Conservation (phyloP, 2,329 filamentous ascomycete species). For the Epichloe glyceriae region DNA sequence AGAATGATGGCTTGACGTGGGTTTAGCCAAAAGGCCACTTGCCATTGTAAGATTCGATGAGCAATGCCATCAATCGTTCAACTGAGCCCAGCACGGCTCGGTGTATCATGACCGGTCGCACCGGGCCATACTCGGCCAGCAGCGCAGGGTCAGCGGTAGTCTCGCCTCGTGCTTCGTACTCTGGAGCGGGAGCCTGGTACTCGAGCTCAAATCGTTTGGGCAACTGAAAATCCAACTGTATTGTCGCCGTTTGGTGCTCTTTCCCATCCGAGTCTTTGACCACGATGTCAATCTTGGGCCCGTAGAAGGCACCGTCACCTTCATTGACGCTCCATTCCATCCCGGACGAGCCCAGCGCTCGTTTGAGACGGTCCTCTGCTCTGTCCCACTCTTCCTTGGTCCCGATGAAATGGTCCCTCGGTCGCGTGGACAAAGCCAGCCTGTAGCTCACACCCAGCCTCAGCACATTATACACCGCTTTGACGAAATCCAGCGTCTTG, state of each 20-base stretch:
- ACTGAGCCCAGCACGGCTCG: slow-evolving; percentile 74
- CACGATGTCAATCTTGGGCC: slow-evolving; percentile 83
- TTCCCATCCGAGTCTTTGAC: slow-evolving; percentile 69
- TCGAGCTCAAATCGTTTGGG: slow-evolving; percentile 68
- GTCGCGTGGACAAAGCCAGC: slow-evolving; percentile 66
- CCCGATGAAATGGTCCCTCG: slow-evolving; percentile 65
- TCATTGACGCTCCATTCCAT: slow-evolving; percentile 62
- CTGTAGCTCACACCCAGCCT: slow-evolving; percentile 56
- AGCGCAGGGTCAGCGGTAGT: slow-evolving; percentile 34
- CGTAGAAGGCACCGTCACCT: slow-evolving; percentile 82
- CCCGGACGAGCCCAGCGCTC: slow-evolving; percentile 49
- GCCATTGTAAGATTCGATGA: slow-evolving; percentile 73
- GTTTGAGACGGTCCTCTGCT: slow-evolving; percentile 27
- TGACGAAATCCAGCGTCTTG: slow-evolving; percentile 61
- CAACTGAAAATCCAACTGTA: slow-evolving; percentile 83
- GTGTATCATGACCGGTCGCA: slow-evolving; percentile 67
- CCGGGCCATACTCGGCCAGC: slow-evolving; percentile 41
- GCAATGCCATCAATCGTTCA: slow-evolving; percentile 70
- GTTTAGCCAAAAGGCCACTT: slow-evolving; percentile 78
- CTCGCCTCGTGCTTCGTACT: slow-evolving; percentile 41
- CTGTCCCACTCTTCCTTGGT: slow-evolving; percentile 48
- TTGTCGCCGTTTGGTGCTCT: slow-evolving; percentile 77
- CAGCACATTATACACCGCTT: slow-evolving; percentile 57
- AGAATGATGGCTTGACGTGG: slow-evolving; percentile 65
- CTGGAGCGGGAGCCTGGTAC: slow-evolving; percentile 58